Evolutionary conservation across 805 yeast genomes (phyloP).

Genomic region (Cyberlindnera veronae): DNA sequence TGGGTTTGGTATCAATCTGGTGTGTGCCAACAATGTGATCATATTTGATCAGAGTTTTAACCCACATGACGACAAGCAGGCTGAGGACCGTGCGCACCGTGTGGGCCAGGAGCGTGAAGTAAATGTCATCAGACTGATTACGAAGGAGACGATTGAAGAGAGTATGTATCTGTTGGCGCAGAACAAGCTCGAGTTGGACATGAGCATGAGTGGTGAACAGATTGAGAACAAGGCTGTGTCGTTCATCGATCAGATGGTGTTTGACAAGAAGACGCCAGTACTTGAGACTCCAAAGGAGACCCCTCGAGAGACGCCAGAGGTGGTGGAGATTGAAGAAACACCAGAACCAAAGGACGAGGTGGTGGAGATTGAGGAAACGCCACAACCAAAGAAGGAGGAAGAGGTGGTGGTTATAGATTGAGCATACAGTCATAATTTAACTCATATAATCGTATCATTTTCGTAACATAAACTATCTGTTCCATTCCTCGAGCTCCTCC

Average conservation of each 20-base stretch:
- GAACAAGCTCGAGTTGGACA: conserved; percentile 84
- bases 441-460: no score
- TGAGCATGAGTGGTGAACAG: conserved; percentile 30
- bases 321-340: neutral
- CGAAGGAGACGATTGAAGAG: conserved; percentile 80
- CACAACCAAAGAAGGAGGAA: conserved; percentile 1
- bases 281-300: conserved; percentile 22
- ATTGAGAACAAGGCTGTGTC: conserved; percentile 25
- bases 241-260: conserved; percentile 40
- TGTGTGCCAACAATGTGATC: conserved; percentile 90
- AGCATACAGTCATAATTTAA: neutral
- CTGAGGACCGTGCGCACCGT: conserved; percentile 97
- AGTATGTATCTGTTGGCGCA: conserved; percentile 82
- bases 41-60: conserved; percentile 93
- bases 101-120: conserved; percentile 92
- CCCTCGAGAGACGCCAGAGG: neutral
- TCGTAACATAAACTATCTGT: conserved; percentile 2
- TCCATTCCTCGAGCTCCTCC: conserved; percentile 13
- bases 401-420: conserved; percentile 5
- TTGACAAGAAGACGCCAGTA: conserved; percentile 40
- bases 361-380: neutral
- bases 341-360: conserved; percentile 1
- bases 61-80: conserved; percentile 98
- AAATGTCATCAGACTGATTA: conserved; percentile 68
- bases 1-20: conserved; percentile 96